Evolutionary conservation across 2,329 filamentous ascomycete genomes (phyloP).

Genomic region (Dissoconium aciculare): DNA sequence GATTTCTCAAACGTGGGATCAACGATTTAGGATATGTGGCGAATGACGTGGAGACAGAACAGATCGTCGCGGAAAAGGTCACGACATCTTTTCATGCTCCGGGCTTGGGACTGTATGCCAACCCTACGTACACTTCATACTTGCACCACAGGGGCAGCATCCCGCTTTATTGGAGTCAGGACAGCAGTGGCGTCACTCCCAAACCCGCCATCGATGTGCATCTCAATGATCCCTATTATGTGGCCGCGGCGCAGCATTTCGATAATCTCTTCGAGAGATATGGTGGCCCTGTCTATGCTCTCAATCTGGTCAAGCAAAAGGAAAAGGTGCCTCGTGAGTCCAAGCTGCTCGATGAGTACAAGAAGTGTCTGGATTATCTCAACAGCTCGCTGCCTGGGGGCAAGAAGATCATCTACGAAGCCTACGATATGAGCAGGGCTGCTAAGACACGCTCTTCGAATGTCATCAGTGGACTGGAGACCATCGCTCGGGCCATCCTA

Average conservation of each 20-base stretch:
- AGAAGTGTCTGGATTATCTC: conserved; percentile 73
- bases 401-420: conserved; percentile 82
- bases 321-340: conserved; percentile 84
- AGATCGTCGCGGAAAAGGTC: conserved; percentile 87
- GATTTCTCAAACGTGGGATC: conserved; percentile 84
- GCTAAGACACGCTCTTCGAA: conserved; percentile 83
- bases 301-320: conserved; percentile 75
- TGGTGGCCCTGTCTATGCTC: conserved; percentile 75
- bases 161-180: conserved; percentile 92
- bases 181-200: conserved; percentile 84
- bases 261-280: conserved; percentile 89
- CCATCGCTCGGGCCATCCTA: conserved; percentile 77
- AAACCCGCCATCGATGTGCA: conserved; percentile 95
- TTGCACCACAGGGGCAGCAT: conserved; percentile 95
- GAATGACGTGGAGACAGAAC: conserved; percentile 97
- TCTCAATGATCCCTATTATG: conserved; percentile 91
- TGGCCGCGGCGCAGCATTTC: conserved; percentile 83
- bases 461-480: conserved; percentile 82
- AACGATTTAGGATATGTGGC: conserved; percentile 94
- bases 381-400: conserved; percentile 80
- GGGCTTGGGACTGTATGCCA: conserved; percentile 70
- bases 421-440: conserved; percentile 96
- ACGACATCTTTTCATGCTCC: conserved; percentile 94
- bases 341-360: conserved; percentile 77
- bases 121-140: conserved; percentile 86